Evolutionary conservation across 768 basidiomycete genomes (phyloP).

Genomic region (Neoboletus subvelutipes): DNA sequence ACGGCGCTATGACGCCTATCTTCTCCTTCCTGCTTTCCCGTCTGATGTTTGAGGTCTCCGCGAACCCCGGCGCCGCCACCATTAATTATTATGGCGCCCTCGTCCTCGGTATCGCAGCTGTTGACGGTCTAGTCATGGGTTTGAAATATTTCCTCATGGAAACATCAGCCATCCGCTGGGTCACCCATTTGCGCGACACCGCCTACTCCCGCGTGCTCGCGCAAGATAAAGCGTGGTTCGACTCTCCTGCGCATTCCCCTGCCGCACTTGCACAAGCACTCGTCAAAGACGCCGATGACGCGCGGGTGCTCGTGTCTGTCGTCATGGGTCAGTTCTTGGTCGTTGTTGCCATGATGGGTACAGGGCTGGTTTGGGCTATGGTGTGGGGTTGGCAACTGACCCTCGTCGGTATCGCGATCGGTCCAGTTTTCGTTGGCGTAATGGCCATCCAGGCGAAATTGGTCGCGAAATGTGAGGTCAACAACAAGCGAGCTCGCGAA

Average conservation of each 20-base stretch:
- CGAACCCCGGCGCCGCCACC: slow-evolving; percentile 59
- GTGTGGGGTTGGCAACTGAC: slow-evolving; percentile 89
- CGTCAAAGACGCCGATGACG: slow-evolving; percentile 90
- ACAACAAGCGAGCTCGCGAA: slow-evolving; percentile 86
- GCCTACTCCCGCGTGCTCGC: slow-evolving; percentile 60
- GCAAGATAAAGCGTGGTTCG: slow-evolving; percentile 91
- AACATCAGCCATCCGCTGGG: slow-evolving; percentile 70
- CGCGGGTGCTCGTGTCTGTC: slow-evolving; percentile 68
- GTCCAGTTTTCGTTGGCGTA: slow-evolving; percentile 73
- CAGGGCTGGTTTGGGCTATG: slow-evolving; percentile 90
- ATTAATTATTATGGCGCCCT: slow-evolving; percentile 75
- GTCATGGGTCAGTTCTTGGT: slow-evolving; percentile 73
- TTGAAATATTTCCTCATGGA: slow-evolving; percentile 84
- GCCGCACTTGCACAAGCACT: slow-evolving; percentile 67
- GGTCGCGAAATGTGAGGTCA: slow-evolving; percentile 65
- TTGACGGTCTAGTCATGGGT: slow-evolving; percentile 74
- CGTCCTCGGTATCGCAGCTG: slow-evolving; percentile 67
- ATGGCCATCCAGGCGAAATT: slow-evolving; percentile 77
- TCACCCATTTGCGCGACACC: slow-evolving; percentile 55
- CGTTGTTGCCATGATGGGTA: slow-evolving; percentile 73
- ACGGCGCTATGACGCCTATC: slow-evolving; percentile 85
- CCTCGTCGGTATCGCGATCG: slow-evolving; percentile 83
- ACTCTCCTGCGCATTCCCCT: slow-evolving; percentile 59
- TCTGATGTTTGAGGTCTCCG: slow-evolving; percentile 74
- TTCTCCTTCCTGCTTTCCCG: slow-evolving; percentile 89